These are phyloP conservation scores for Phanerodontia chrysosporium DNA, from an alignment of 768 basidiomycete genomes.

Conservation along the genomic window DNA sequence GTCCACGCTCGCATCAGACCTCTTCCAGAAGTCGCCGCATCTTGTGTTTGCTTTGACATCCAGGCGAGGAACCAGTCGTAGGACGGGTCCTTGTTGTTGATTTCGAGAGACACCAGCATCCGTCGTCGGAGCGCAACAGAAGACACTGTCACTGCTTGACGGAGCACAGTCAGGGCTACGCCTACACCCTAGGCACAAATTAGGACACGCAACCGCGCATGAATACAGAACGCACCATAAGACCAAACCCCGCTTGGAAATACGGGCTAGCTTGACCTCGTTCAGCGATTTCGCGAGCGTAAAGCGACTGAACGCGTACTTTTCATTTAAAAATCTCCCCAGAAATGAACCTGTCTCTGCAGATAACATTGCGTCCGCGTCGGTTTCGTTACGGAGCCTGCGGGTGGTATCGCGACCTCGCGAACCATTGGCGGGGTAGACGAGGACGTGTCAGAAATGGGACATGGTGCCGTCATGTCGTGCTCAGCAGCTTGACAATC, in stretches of 20 bases:
- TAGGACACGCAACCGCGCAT: not conserved
- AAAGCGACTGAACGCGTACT: conserved; percentile 15
- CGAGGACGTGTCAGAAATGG: not conserved
- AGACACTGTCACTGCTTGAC: conserved; percentile 65
- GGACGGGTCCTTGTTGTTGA: conserved; percentile 90
- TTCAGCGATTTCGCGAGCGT: not conserved
- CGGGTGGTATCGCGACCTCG: not conserved
- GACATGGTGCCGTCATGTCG: not conserved
- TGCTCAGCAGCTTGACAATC: not conserved
- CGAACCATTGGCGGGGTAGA: not conserved
- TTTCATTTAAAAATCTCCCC: conserved; percentile 21
- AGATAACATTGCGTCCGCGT: not conserved
- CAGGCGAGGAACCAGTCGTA: conserved; percentile 97
- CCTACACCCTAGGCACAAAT: conserved; percentile 68
- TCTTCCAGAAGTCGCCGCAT: conserved; percentile 27
- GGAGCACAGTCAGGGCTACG: conserved; percentile 72
- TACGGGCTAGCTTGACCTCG: conserved; percentile 63
- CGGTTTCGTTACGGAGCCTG: not conserved
- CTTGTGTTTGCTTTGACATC: conserved; percentile 72
- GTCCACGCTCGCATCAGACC: conserved; percentile 34
- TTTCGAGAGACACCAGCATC: conserved; percentile 91
- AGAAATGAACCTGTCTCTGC: conserved; percentile 10
- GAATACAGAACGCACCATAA: conserved; percentile 63
- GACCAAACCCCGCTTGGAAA: conserved; percentile 96
- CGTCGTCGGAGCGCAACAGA: conserved; percentile 78